phyloP scores from a whole-genome alignment of 495 filamentous ascomycete species.

The Talaromyces adpressus region DNA sequence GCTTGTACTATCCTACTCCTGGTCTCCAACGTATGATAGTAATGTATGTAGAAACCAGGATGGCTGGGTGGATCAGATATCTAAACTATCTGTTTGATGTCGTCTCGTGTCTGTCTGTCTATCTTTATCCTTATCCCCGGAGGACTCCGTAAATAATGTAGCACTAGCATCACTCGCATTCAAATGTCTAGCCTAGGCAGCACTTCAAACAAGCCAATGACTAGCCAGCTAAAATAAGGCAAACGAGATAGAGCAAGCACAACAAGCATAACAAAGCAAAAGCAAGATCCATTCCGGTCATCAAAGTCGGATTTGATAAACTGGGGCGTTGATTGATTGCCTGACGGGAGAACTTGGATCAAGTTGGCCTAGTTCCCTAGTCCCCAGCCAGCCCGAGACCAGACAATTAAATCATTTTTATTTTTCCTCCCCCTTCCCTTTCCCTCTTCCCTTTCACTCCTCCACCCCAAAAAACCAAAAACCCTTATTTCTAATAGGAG shows the following conservation, averaged over 20 bases:
- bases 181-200: neutral
- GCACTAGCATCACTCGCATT: neutral
- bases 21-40: too few species aligned
- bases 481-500: neutral
- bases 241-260: neutral
- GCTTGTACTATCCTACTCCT: neutral
- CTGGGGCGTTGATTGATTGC: neutral
- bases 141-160: neutral
- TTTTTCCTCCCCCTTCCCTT: neutral
- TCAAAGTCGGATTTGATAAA: neutral
- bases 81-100: neutral
- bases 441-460: neutral
- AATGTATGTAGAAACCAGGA: neutral
- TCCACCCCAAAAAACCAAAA: constrained; percentile 1
- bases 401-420: constrained; percentile 1
- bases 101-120: neutral
- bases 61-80: neutral
- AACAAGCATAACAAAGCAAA: neutral
- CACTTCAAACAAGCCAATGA: neutral
- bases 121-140: neutral
- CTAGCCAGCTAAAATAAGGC: neutral
- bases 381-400: neutral
- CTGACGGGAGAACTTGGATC: neutral
- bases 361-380: neutral
- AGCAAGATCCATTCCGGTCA: neutral